Base-by-base conservation (phyloP, 306 rosid species). In the Ochetophila trinervis region DNA sequence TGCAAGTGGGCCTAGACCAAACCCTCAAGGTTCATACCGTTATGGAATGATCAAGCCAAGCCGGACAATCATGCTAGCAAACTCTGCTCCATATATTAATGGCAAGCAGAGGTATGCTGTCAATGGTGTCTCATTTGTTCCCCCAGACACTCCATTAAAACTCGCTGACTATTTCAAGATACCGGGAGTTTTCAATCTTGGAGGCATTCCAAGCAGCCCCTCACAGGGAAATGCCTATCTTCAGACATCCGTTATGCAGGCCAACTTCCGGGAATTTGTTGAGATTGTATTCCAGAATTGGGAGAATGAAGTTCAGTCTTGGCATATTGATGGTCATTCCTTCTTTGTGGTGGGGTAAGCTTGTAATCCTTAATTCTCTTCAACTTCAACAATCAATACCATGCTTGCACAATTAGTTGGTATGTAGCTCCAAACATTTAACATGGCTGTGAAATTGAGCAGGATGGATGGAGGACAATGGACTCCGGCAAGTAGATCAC, bases 1-100 rank as follows among this genome's bases (percentile, higher is more conserved):
- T 19, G 98, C 98, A 14, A 93, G 98, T 60, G 98, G 98, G 27
- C 98, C 98, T 19, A 87, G 98, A 68, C 98, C 98, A 18, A 92
- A 92, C 57, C 98, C 98, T 21, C 98, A 92, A 78, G 98, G 98
- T 49, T 92, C 98, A 16, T 92, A 92, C 84, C 93, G 78, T 77
- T 92, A 92, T 57, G 98, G 98, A 48, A 27, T 85, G 87, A 87
- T 93, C 76, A 81, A 80, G 8, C 91, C 97, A 0, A 76, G 68
- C 27, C 79, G 88, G 57, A 93, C 97, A 27, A 89, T 93, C 71
- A 61, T 86, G 87, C 88, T 93, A 23, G 87, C 83, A 15, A 93
- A 89, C 85, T 87, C 97, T 51, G 92, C 88, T 61, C 91, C 97
- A 16, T 59, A 55, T 51, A 87, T 93, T 49, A 93, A 89, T 74